Conservation (phyloP, 345 rosid genomes). For the Reutealis trisperma region DNA sequence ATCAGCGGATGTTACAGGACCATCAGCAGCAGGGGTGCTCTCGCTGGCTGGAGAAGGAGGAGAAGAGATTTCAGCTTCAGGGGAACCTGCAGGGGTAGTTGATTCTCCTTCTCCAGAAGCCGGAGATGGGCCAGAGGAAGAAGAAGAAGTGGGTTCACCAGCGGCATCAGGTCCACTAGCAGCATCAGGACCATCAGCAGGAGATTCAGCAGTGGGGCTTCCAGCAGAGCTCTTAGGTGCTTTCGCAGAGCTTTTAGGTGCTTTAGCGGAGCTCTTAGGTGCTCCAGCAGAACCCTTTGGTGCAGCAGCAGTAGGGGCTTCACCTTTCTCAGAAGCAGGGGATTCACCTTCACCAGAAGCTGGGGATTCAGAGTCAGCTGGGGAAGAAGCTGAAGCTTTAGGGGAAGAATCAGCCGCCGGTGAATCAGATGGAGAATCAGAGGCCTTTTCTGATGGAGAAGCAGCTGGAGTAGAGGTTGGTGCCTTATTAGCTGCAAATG, state of each 20-base stretch:
- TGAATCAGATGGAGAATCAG: slow-evolving; percentile 10
- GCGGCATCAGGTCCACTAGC: no score
- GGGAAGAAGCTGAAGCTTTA: background rate
- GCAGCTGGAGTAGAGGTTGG: slow-evolving; percentile 14
- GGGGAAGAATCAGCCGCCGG: slow-evolving; percentile 5
- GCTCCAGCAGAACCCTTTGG: no score
- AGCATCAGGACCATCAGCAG: background rate
- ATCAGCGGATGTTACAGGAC: slow-evolving; percentile 9
- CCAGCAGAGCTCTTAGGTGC: background rate
- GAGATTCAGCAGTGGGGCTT: background rate
- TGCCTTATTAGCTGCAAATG: slow-evolving; percentile 25
- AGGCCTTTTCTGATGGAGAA: background rate
- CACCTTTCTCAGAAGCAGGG: background rate
- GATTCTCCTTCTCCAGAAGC: background rate
- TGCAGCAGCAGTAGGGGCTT: background rate
- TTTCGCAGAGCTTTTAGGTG: no score
- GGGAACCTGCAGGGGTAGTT: slow-evolving; percentile 1
- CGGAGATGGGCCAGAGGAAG: slow-evolving; percentile 5
- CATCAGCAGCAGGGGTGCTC: background rate
- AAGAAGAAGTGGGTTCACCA: background rate
- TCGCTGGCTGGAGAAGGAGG: slow-evolving; percentile 25
- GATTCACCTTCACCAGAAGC: background rate
- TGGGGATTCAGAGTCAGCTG: background rate
- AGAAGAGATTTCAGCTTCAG: slow-evolving; percentile 15
- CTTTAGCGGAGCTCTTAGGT: no score